phyloP scores from a whole-genome alignment of 2,329 filamentous ascomycete species.

The Rhinocladiella mackenziei region DNA sequence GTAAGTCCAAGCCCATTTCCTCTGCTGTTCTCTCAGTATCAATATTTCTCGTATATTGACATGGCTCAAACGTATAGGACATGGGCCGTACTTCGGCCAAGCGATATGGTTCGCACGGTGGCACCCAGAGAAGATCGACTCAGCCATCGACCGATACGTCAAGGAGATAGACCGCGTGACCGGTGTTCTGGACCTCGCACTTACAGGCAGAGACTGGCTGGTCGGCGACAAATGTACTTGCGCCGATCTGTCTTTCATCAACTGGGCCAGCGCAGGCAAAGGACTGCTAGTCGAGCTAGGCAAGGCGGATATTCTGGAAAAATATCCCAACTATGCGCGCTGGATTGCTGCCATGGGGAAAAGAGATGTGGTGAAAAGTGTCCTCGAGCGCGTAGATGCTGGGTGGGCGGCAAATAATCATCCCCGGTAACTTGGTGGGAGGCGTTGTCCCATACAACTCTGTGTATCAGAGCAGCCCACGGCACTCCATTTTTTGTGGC shows the following conservation, averaged over 20 bases:
- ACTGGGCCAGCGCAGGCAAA: background rate
- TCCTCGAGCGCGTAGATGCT: background rate
- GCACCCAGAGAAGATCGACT: constrained; percentile 42
- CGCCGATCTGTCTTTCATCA: constrained; percentile 41
- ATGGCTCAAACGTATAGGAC: too few relatives aligned
- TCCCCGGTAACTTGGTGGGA: too few relatives aligned
- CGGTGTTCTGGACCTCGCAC: constrained; percentile 41
- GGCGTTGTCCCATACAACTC: too few relatives aligned
- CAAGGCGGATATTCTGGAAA: background rate
- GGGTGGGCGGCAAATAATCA: background rate
- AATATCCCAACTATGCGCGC: background rate
- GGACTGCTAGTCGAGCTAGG: background rate
- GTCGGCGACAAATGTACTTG: constrained; percentile 43
- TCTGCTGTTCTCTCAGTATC: too few relatives aligned
- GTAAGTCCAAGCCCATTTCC: background rate
- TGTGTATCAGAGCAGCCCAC: too few relatives aligned
- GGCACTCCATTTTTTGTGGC: too few relatives aligned
- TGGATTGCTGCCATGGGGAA: background rate
- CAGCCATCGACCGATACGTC: constrained; percentile 44
- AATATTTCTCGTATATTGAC: too few relatives aligned
- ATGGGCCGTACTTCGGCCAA: constrained; percentile 50
- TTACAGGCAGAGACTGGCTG: constrained; percentile 38
- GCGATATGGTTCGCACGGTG: constrained; percentile 41
- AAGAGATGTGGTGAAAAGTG: background rate
- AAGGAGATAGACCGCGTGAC: constrained; percentile 45